Base-by-base conservation (phyloP, 1,284 basidiomycete species). In the Agroathelia rolfsii region DNA sequence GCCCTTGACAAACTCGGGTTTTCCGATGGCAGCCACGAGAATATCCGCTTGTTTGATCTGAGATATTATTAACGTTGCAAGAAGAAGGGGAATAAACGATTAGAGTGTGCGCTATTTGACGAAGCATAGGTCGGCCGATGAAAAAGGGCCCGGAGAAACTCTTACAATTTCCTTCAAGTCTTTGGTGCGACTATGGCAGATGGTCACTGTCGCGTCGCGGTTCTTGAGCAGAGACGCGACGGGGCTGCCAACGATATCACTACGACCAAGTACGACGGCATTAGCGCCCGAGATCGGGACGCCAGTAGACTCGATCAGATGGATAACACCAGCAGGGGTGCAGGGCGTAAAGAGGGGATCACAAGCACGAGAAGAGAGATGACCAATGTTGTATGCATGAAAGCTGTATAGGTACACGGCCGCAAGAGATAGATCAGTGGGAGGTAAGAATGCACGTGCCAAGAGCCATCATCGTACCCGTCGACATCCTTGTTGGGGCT, bases 381-480 rank as follows among this genome's bases (percentile, higher is more conserved):
- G 84, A 17, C 95, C 95, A 46, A 98, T 97, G 62, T 98, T 99
- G 60, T 96, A 94, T 5, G 94, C 90, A 64, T 97, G 92, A 70
- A 99, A 99, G 32, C 87, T 87, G 40, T 35, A 25, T 30, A n/a
- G n/a, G n/a, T n/a, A n/a, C n/a, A n/a, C n/a, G n/a, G n/a, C n/a
- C 32, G 20, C 37, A n/a, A 17, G 9, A 20, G 19, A 36, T 22
- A 30, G 24, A 33, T 33, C 33, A 43, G n/a, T n/a, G n/a, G n/a
- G n/a, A n/a, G n/a, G n/a, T n/a, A n/a, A n/a, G n/a, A n/a, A n/a
- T n/a, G n/a, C 31, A 37, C 42, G 18, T 31, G 42, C 31, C 17
- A 36, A 34, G 40, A 28, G 28, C 40, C 40, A 37, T n/a, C n/a
- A n/a, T 58, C 66, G 36, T 47, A 88, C 79, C 94, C 95, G 59